Base-by-base conservation (phyloP, 805 yeast species). In the Kurtzmaniella cleridarum region DNA sequence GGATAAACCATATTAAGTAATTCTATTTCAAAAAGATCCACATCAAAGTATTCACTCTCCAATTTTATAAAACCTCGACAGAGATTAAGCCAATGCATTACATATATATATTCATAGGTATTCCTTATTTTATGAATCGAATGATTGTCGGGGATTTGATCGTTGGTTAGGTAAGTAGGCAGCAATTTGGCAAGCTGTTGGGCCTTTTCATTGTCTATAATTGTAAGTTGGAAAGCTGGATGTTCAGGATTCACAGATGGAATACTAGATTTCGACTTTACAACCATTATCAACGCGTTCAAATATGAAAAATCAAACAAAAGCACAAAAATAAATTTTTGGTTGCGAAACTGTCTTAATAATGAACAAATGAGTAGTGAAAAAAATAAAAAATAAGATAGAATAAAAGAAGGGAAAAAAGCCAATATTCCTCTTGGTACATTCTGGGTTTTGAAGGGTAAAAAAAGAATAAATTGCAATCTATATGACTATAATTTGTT, bases 11-110 rank as follows among this genome's bases (percentile, higher is more conserved):
- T 35, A 41, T 58, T 49, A 30, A 78, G 60, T 11, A 81, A 58
- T 47, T 81, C 88, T 48, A 79, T 79, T 49, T 81, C 88, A 43
- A 80, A 70, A 14, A 73, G 60, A 41, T 78, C 81, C 6, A 73
- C 71, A 48, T 79, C 82, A 46, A 80, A 76, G 10, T 65, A 64
- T 39, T 79, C 84, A 5, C 65, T 60, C 10, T 63, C 61, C 39
- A 81, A 54, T 46, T 67, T 75, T 27, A 79, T 54, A 35, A 68
- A 65, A 17, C 77, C 78, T 39, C 79, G 71, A 53, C 74, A 71
- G 34, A 69, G 62, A 44, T 69, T 69, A 20, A 79, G 53, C 86
- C 86, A 80, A 54, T 79, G 77, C 10, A 76, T 55, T 34, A 56
- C 60, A 27, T 54, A 59, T 3, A 59, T 40, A 41, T 59, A 59